Evolutionary conservation across 23 red algal genomes (phyloP).

Genomic region (Porphyridium purpureum): DNA sequence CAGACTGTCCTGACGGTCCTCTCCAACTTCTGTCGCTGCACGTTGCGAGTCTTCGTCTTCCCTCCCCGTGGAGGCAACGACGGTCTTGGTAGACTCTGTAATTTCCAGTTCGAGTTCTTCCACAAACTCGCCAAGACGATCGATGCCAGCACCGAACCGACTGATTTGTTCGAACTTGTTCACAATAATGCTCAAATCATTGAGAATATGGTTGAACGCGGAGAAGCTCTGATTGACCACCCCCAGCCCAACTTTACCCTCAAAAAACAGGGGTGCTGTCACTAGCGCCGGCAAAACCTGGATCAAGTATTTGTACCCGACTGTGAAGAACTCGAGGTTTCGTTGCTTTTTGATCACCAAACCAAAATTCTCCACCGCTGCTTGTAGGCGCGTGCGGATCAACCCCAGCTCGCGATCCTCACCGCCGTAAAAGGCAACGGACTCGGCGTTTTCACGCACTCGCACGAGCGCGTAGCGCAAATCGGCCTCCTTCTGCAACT

Average conservation of each 20-base stretch:
- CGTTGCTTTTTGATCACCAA: constrained; percentile 58
- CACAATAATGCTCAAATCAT: constrained; percentile 70
- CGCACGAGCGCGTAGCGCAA: constrained; percentile 84
- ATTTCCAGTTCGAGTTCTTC: constrained; percentile 27
- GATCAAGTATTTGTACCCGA: constrained; percentile 76
- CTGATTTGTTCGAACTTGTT: constrained; percentile 73
- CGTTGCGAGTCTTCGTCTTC: background rate
- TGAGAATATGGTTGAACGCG: constrained; percentile 88
- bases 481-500: constrained; percentile 83
- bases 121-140: constrained; percentile 84
- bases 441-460: constrained; percentile 91
- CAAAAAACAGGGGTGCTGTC: constrained; percentile 81
- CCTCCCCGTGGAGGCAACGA: too few relatives aligned
- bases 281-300: constrained; percentile 81
- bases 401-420: constrained; percentile 47
- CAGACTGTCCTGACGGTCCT: too few relatives aligned
- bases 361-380: constrained; percentile 45
- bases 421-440: constrained; percentile 81
- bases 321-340: constrained; percentile 92
- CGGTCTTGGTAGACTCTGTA: too few relatives aligned
- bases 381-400: constrained; percentile 17
- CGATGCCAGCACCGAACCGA: constrained; percentile 78
- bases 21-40: constrained; percentile 1
- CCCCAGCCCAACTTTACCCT: constrained; percentile 61
- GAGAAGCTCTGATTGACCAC: constrained; percentile 70